phyloP scores from a whole-genome alignment of 306 rosid genomes.

The Vicia sativa region DNA sequence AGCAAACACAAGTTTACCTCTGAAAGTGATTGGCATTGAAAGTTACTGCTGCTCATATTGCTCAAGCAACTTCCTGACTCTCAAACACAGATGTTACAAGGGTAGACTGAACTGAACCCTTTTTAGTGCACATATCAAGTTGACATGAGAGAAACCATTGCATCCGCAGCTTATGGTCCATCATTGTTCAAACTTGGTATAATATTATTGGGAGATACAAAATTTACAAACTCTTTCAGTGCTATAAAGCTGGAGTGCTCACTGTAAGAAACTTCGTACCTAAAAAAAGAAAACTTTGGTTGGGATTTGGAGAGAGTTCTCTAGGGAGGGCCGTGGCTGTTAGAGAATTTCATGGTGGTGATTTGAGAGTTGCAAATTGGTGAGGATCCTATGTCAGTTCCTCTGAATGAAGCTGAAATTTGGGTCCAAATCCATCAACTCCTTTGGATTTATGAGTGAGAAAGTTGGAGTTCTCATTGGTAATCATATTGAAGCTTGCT shows the following conservation, averaged over 20 bases:
- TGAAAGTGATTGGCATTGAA: not conserved
- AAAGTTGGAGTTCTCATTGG: no score
- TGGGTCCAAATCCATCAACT: no score
- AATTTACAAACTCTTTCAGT: constrained; percentile 73
- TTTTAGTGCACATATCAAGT: constrained; percentile 48
- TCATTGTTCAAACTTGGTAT: constrained; percentile 89
- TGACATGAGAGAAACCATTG: constrained; percentile 73
- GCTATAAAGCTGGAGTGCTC: constrained; percentile 94
- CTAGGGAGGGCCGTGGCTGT: no score
- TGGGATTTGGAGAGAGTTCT: no score
- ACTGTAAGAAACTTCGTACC: constrained; percentile 94
- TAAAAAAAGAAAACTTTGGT: constrained; percentile 32
- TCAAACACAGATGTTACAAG: constrained; percentile 1
- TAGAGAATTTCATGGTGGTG: no score
- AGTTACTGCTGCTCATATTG: constrained; percentile 1
- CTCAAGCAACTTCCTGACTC: constrained; percentile 9
- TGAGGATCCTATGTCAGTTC: no score
- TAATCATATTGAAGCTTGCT: no score
- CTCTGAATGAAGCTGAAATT: no score
- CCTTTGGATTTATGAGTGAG: no score
- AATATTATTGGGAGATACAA: constrained; percentile 72
- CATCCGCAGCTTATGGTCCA: constrained; percentile 72
- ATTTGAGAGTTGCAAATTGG: no score
- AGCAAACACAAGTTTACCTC: constrained; percentile 7
- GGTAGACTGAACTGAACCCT: constrained; percentile 12